These are phyloP conservation scores for Irpex rosettiformis DNA, from an alignment of 1,284 basidiomycete species.

Conservation along the genomic window DNA sequence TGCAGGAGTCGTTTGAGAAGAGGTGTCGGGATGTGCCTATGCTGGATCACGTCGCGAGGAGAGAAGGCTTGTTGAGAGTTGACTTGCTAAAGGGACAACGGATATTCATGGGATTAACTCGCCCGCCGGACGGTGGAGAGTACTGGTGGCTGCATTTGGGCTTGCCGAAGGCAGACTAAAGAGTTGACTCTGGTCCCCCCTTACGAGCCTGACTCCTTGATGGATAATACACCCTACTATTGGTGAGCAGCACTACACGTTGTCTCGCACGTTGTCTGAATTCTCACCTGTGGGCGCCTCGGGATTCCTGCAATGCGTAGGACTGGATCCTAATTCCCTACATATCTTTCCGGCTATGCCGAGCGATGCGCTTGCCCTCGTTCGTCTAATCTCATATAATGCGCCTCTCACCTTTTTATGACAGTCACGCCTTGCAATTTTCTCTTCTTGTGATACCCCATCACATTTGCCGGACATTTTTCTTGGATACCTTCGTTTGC, in stretches of 20 bases:
- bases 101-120: conserved; percentile 1
- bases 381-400: not conserved
- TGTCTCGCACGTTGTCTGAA: not conserved
- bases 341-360: conserved; percentile 1
- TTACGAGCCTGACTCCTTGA: not conserved
- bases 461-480: not conserved
- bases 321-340: conserved; percentile 2
- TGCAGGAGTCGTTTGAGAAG: conserved; percentile 1
- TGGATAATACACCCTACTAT: not conserved
- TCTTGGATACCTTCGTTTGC: not conserved
- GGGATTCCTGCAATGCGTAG: too few species aligned
- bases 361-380: not conserved
- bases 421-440: not conserved
- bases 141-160: conserved; percentile 1
- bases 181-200: not conserved
- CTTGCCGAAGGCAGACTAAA: not conserved
- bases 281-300: not conserved
- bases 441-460: conserved; percentile 1
- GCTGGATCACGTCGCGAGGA: not conserved
- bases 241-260: not conserved
- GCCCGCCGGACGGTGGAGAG: conserved; percentile 1
- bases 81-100: not conserved
- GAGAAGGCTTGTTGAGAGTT: not conserved
- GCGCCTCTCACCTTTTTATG: not conserved
- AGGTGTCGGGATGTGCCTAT: not conserved